phyloP scores from a whole-genome alignment of 2,329 filamentous ascomycete genomes.

The Talaromyces islandicus region DNA sequence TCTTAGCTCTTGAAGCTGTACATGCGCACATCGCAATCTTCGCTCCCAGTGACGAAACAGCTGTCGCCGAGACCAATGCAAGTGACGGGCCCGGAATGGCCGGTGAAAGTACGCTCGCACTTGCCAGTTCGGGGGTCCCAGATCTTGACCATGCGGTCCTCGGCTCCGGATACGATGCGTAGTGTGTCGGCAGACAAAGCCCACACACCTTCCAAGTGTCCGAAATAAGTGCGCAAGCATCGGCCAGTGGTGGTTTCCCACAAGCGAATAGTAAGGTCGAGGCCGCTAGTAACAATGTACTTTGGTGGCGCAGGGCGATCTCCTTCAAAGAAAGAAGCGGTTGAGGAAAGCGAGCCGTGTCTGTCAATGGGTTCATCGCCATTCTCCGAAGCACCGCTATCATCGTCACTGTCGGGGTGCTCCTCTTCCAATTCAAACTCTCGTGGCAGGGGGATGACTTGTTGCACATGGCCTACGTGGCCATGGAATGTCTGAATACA shows the following conservation, averaged over 20 bases:
- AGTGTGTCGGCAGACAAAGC: slow-evolving; percentile 82
- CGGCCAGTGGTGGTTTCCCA: slow-evolving; percentile 82
- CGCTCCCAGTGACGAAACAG: slow-evolving; percentile 82
- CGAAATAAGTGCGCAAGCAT: slow-evolving; percentile 89
- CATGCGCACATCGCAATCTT: slow-evolving; percentile 85
- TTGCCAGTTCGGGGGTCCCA: slow-evolving; percentile 92
- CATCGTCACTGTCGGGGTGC: slow-evolving; percentile 54
- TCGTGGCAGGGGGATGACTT: slow-evolving; percentile 73
- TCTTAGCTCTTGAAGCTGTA: slow-evolving; percentile 59
- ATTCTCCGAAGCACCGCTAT: slow-evolving; percentile 37
- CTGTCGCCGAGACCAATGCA: slow-evolving; percentile 89
- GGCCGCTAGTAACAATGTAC: slow-evolving; percentile 87
- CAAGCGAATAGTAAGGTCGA: slow-evolving; percentile 85
- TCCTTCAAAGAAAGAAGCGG: slow-evolving; percentile 53
- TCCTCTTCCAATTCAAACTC: slow-evolving; percentile 91
- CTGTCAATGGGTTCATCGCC: slow-evolving; percentile 22
- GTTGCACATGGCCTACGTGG: slow-evolving; percentile 92
- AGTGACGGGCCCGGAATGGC: slow-evolving; percentile 84
- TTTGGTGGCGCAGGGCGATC: slow-evolving; percentile 69
- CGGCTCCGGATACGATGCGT: slow-evolving; percentile 79
- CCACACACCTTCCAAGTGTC: slow-evolving; percentile 95
- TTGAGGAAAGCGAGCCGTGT: slow-evolving; percentile 26
- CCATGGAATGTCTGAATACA: slow-evolving; percentile 76
- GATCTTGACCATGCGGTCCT: slow-evolving; percentile 91
- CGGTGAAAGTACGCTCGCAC: slow-evolving; percentile 87